phyloP scores from a whole-genome alignment of 2,329 filamentous ascomycete genomes.

The Aspergillus eucalypticola region DNA sequence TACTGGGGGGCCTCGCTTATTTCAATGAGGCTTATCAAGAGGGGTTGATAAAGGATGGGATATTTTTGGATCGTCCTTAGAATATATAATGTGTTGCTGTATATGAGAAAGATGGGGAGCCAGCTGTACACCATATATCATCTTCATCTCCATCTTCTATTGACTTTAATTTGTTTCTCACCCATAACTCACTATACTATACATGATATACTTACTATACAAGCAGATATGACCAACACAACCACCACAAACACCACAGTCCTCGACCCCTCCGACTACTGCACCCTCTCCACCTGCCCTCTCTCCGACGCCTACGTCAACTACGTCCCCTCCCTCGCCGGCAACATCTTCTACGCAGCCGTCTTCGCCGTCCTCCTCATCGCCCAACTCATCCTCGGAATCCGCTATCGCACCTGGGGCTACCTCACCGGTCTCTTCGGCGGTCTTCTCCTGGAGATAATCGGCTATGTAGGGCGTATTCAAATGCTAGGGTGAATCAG shows the following conservation, averaged over 20 bases:
- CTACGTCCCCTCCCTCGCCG: constrained; percentile 56
- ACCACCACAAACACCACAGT: not conserved
- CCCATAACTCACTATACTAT: too few species aligned
- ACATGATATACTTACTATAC: too few species aligned
- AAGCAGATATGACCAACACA: not conserved
- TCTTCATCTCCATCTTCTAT: too few species aligned
- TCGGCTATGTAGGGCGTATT: constrained; percentile 62
- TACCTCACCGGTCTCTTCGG: constrained; percentile 57
- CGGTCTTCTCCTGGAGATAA: constrained; percentile 57
- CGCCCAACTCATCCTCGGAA: constrained; percentile 44
- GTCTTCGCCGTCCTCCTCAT: constrained; percentile 52
- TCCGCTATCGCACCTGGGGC: constrained; percentile 50
- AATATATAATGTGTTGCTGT: too few species aligned
- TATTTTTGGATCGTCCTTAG: too few species aligned
- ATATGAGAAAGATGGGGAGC: too few species aligned
- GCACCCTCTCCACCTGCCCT: constrained; percentile 41
- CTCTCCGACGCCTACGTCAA: constrained; percentile 47
- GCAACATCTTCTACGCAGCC: constrained; percentile 55
- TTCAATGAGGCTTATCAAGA: too few species aligned
- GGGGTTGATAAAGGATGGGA: too few species aligned
- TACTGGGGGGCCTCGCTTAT: too few species aligned
- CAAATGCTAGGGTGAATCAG: constrained; percentile 42
- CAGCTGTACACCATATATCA: too few species aligned
- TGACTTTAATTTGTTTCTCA: too few species aligned
- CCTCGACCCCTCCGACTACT: constrained; percentile 23